Percentiles rank a stretch among this genome's conserved stretches.
Conservation (phyloP, 306 rosid genomes). For the Amphicarpaea edgeworthii region DNA sequence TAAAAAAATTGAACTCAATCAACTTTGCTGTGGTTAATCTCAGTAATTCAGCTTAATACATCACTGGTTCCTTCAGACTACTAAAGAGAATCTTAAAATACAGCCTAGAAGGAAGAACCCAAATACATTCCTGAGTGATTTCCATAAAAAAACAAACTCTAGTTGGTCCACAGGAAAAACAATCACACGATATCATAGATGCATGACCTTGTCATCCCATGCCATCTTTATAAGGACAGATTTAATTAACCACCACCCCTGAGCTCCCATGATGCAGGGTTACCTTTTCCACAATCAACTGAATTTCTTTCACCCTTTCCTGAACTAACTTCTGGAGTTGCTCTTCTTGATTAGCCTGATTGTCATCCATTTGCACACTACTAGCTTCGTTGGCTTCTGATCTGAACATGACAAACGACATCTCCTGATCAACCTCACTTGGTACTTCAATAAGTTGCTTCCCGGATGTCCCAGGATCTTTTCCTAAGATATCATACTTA, state of each 20-base stretch:
- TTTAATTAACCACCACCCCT: constrained; percentile 15
- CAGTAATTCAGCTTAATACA: constrained; percentile 36
- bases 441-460: constrained; percentile 74
- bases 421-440: constrained; percentile 58
- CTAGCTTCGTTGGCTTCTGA: constrained; percentile 55
- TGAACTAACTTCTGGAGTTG: constrained; percentile 76
- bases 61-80: constrained; percentile 25
- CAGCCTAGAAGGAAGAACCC: constrained; percentile 23
- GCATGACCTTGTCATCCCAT: not conserved
- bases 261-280: constrained; percentile 42
- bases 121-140: not conserved
- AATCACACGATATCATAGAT: constrained; percentile 16
- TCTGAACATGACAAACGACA: constrained; percentile 80
- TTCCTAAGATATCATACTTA: constrained; percentile 84
- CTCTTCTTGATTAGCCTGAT: constrained; percentile 71
- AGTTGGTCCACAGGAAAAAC: not conserved
- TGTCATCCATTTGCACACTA: constrained; percentile 65
- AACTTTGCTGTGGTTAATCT: constrained; percentile 27
- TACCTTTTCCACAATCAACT: constrained; percentile 74
- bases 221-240: not conserved
- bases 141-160: constrained; percentile 34
- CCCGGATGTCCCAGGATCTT: constrained; percentile 71
- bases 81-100: not conserved
- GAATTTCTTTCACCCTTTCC: constrained; percentile 76
- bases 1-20: too few relatives aligned